Evolutionary conservation across 1,139 yeast genomes (phyloP), one percentile per base, ranked within the genome.

Genomic region (Pneumocystis carinii): DNA sequence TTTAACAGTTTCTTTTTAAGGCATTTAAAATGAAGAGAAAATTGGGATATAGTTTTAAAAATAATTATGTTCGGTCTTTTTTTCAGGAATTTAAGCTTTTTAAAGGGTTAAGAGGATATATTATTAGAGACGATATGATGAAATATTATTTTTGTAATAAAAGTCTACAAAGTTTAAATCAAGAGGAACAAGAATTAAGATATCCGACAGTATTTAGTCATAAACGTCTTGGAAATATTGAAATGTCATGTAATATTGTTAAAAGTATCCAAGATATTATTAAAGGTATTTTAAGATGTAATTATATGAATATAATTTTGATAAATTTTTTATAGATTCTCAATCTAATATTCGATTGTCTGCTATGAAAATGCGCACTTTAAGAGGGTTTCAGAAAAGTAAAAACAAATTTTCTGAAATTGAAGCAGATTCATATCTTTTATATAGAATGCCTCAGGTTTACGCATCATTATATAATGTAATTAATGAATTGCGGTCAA

Each of bases 371-470:
- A 48, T 48, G 55, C 12, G 24, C 24, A 8, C 32, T 24, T 24
- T 24, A 12, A 48, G 32, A 57, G 14, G 14, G 14, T 19, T 35
- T 12, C 59, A 27, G 24, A 27, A 24, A 27, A 14, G 19, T 24
- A 57, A 37, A 57, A 61, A 60, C 7, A 48, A 48, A 12, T 62
- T 64, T 36, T 61, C 65, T 5, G 27, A 38, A 27, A 53, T 53
- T 29, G 63, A 64, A 35, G 62, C 56, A 12, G 96, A 90, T 72
- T 83, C 94, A 1, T 87, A 86, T 67, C 82, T 92, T 55, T 92
- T 89, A 0, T 86, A 92, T 0, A 78, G 87, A n/a, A 89, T 92
- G 70, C 76, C 88, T 12, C 96, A 88, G 70, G 87, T 89, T 71
- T 92, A 88, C 71, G 87, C 90, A 1, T 82, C 90, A 48, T 75